Conservation (phyloP, 1,284 basidiomycete species). For the Cystobasidium sp. region DNA sequence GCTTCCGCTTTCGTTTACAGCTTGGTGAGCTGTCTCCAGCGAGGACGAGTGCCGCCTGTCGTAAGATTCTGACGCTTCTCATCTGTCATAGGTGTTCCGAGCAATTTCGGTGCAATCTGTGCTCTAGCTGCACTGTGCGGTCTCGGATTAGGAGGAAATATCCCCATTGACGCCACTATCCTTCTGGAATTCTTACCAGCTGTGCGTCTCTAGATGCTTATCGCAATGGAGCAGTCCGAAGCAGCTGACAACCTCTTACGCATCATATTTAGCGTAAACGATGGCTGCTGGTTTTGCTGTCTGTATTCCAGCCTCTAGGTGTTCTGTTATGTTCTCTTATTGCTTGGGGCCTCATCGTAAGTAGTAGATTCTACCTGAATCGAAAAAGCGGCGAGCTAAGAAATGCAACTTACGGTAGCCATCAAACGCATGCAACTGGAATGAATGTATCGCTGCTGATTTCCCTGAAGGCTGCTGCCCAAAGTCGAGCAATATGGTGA, state of each 20-base stretch:
- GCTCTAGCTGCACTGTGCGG: slow-evolving; percentile 48
- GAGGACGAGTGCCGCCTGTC: too few relatives aligned
- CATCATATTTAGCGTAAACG: slow-evolving; percentile 50
- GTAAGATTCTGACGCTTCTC: background rate
- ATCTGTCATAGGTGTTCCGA: slow-evolving; percentile 20
- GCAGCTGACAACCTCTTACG: too few relatives aligned
- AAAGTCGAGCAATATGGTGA: slow-evolving; percentile 62
- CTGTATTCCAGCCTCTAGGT: slow-evolving; percentile 58
- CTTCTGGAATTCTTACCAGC: slow-evolving; percentile 66
- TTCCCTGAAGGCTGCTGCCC: slow-evolving; percentile 55
- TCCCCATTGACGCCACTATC: slow-evolving; percentile 72
- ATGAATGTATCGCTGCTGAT: slow-evolving; percentile 49
- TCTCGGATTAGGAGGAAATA: slow-evolving; percentile 50
- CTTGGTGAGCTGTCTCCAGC: background rate
- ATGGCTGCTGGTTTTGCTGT: slow-evolving; percentile 24
- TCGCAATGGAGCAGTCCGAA: too few relatives aligned
- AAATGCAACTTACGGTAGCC: slow-evolving; percentile 30
- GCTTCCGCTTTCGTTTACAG: background rate
- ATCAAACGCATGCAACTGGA: slow-evolving; percentile 51
- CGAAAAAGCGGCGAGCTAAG: background rate
- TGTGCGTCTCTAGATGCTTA: background rate
- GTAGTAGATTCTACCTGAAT: background rate
- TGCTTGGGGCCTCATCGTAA: slow-evolving; percentile 38
- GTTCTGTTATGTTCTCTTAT: slow-evolving; percentile 62
- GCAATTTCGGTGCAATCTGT: slow-evolving; percentile 55